These are phyloP conservation scores for Globisporangium ultimum DNA, from an alignment of 352 stramenopile species.

Conservation along the genomic window DNA sequence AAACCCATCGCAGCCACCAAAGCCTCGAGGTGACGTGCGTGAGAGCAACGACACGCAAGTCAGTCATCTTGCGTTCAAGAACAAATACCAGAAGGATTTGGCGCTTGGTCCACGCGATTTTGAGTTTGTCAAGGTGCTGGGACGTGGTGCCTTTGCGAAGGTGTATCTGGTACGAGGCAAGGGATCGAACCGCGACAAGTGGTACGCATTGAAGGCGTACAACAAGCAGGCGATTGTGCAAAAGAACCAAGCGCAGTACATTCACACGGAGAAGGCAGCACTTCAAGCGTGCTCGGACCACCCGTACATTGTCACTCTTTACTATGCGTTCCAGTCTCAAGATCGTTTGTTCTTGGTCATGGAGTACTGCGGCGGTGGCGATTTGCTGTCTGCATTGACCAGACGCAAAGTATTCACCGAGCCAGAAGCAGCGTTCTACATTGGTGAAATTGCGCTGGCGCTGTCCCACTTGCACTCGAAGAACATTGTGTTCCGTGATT, in stretches of 20 bases:
- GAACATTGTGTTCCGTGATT: constrained; percentile 85
- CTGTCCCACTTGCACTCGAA: constrained; percentile 84
- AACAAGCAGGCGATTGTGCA: constrained; percentile 88
- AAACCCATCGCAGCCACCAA: constrained; percentile 63
- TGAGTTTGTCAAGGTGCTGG: constrained; percentile 84
- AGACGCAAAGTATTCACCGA: constrained; percentile 81
- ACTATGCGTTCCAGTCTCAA: constrained; percentile 84
- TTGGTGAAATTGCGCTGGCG: constrained; percentile 77
- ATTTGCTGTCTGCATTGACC: constrained; percentile 73
- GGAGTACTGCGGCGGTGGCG: constrained; percentile 82
- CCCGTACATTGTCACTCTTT: constrained; percentile 83
- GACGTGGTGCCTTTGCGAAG: constrained; percentile 80
- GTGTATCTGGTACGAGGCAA: constrained; percentile 83
- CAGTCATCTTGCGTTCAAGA: constrained; percentile 86
- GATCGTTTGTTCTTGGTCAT: constrained; percentile 84
- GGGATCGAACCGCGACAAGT: constrained; percentile 83
- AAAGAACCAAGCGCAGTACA: constrained; percentile 89
- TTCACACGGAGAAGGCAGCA: constrained; percentile 80
- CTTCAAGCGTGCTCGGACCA: constrained; percentile 83
- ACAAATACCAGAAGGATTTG: constrained; percentile 87
- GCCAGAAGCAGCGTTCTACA: constrained; percentile 80
- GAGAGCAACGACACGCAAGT: constrained; percentile 70
- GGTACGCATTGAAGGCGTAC: constrained; percentile 85
- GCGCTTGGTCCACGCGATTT: constrained; percentile 81
- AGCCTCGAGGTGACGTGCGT: constrained; percentile 42